Percentiles rank a stretch among this genome's conserved stretches.
These are phyloP conservation scores for Aspergillus ibericus DNA, from an alignment of 2,329 filamentous ascomycete genomes.

Conservation along the genomic window DNA sequence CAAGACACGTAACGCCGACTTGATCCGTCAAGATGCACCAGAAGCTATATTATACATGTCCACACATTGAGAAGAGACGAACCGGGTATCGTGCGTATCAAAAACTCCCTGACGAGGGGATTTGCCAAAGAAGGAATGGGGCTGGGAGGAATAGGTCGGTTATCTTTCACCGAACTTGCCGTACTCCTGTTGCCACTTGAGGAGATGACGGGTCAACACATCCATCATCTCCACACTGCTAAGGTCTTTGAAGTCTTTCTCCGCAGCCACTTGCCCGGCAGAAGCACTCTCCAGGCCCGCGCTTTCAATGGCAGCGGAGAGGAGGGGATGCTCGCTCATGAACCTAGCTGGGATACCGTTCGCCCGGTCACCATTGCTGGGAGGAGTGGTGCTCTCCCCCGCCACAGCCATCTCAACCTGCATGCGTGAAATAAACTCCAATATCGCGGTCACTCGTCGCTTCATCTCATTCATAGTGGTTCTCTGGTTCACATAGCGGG, in stretches of 20 bases:
- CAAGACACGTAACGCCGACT: conserved; percentile 23
- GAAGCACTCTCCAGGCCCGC: conserved; percentile 13
- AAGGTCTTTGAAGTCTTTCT: conserved; percentile 69
- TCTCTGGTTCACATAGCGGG: conserved; percentile 55
- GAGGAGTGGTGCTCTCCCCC: conserved; percentile 48
- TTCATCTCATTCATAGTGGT: conserved; percentile 87
- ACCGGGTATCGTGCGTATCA: conserved; percentile 24
- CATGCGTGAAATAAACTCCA: conserved; percentile 86
- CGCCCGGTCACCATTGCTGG: conserved; percentile 35
- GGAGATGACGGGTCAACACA: conserved; percentile 72
- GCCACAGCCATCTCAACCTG: conserved; percentile 78
- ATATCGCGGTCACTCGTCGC: conserved; percentile 76
- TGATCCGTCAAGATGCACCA: conserved; percentile 22
- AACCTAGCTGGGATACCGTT: conserved; percentile 28
- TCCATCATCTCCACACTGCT: conserved; percentile 91
- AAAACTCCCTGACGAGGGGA: conserved; percentile 6
- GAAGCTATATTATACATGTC: conserved; percentile 30
- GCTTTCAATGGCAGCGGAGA: neutral
- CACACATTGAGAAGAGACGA: conserved; percentile 20
- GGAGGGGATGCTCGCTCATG: neutral
- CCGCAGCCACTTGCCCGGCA: conserved; percentile 27
- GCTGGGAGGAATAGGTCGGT: conserved; percentile 7
- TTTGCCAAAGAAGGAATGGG: conserved; percentile 7
- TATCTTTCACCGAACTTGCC: conserved; percentile 54
- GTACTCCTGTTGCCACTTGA: conserved; percentile 81